A percentile compares a stretch with the other conserved stretches of the same genome.
phyloP scores from a whole-genome alignment of 768 basidiomycete species.

The Mycena maculata region DNA sequence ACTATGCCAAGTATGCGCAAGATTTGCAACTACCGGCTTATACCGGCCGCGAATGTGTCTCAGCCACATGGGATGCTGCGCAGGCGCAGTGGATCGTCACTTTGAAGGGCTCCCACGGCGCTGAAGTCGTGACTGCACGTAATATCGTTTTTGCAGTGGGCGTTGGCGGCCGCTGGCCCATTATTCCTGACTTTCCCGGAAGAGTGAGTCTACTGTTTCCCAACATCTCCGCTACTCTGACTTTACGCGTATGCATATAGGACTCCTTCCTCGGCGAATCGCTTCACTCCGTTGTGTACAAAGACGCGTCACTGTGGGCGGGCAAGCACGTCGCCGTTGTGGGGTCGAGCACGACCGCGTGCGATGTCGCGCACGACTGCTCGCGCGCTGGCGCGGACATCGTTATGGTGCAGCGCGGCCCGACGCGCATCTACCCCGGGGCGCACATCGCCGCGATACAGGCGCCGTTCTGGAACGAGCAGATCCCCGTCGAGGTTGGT shows the following conservation, averaged over 20 bases:
- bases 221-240: not conserved
- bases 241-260: slow-evolving; percentile 34
- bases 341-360: slow-evolving; percentile 56
- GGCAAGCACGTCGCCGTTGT: slow-evolving; percentile 68
- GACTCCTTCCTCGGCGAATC: slow-evolving; percentile 61
- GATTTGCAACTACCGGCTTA: slow-evolving; percentile 26
- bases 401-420: slow-evolving; percentile 54
- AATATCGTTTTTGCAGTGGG: slow-evolving; percentile 43
- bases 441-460: slow-evolving; percentile 11
- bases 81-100: slow-evolving; percentile 44
- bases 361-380: slow-evolving; percentile 32
- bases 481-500: slow-evolving; percentile 25
- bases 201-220: not conserved
- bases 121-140: slow-evolving; percentile 39
- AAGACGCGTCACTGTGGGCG: slow-evolving; percentile 51
- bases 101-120: slow-evolving; percentile 36
- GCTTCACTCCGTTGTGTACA: slow-evolving; percentile 59
- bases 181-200: slow-evolving; percentile 30
- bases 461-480: slow-evolving; percentile 26
- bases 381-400: slow-evolving; percentile 28
- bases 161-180: slow-evolving; percentile 27
- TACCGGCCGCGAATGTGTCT: slow-evolving; percentile 22
- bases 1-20: slow-evolving; percentile 29
- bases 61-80: slow-evolving; percentile 37
- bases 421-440: slow-evolving; percentile 46